A percentile compares a stretch with the other conserved stretches of the same genome.
Evolutionary conservation across 2,329 filamentous ascomycete genomes (phyloP).

Genomic region (Calonectria hongkongensis): DNA sequence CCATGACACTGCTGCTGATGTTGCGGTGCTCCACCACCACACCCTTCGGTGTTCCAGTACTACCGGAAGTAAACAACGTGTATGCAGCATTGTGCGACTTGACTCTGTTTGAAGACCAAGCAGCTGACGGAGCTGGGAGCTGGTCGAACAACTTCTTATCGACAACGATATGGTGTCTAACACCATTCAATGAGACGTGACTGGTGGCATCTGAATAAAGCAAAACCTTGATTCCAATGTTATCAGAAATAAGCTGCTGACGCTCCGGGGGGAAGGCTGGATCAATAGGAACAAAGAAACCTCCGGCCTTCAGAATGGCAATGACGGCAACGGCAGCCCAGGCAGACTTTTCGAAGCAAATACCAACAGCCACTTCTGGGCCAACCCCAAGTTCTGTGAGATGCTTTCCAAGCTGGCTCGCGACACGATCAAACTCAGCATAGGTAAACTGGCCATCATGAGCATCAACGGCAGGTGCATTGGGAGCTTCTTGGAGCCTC

Average conservation of each 20-base stretch:
- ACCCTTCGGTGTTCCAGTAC: slow-evolving; percentile 11
- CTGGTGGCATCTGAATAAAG: slow-evolving; percentile 6
- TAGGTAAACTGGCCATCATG: slow-evolving; percentile 7
- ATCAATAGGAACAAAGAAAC: slow-evolving; percentile 11
- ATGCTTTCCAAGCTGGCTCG: slow-evolving; percentile 11
- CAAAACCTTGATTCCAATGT: not conserved
- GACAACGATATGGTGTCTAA: slow-evolving; percentile 9
- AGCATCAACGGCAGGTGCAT: not conserved
- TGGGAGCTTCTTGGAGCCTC: not conserved
- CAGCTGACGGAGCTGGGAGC: not conserved
- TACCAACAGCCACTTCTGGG: slow-evolving; percentile 3
- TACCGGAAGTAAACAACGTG: slow-evolving; percentile 7
- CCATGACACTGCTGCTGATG: slow-evolving; percentile 15
- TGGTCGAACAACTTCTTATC: slow-evolving; percentile 20
- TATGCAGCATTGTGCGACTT: slow-evolving; percentile 11
- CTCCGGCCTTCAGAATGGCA: slow-evolving; percentile 5
- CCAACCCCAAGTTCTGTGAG: slow-evolving; percentile 5
- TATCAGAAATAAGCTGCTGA: slow-evolving; percentile 5
- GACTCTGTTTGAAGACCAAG: slow-evolving; percentile 11
- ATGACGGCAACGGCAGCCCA: slow-evolving; percentile 13
- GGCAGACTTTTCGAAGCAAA: slow-evolving; percentile 21
- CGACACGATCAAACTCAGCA: not conserved
- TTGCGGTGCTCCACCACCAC: slow-evolving; percentile 15
- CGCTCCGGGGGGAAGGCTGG: slow-evolving; percentile 8
- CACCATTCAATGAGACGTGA: slow-evolving; percentile 9